Conservation (phyloP, 2,329 filamentous ascomycete species). For the Colletotrichum godetiae region DNA sequence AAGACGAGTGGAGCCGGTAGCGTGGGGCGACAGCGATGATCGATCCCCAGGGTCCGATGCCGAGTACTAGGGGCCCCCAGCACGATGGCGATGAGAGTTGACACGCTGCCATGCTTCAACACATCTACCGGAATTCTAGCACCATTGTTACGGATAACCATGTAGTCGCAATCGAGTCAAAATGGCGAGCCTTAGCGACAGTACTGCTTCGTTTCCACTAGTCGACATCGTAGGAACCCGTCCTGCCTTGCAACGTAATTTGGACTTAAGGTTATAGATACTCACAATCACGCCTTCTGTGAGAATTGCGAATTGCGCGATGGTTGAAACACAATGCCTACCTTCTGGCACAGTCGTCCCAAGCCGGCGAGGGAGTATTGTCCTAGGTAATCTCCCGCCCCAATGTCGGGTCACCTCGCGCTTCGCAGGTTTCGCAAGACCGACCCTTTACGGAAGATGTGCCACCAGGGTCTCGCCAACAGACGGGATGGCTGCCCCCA, state of each 20-base stretch:
- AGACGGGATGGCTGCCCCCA: constrained; percentile 9
- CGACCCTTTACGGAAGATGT: constrained; percentile 22
- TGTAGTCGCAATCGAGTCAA: too few species aligned
- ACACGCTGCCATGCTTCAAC: not conserved
- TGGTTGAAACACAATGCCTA: not conserved
- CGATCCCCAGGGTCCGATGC: constrained; percentile 25
- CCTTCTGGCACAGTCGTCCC: not conserved
- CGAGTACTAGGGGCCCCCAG: not conserved
- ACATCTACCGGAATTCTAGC: constrained; percentile 12
- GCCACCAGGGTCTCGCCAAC: constrained; percentile 12
- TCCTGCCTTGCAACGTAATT: not conserved
- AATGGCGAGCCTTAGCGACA: too few species aligned
- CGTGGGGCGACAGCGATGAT: not conserved
- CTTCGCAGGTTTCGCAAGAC: constrained; percentile 5
- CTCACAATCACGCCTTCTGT: not conserved
- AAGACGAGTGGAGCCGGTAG: not conserved
- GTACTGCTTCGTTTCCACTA: not conserved
- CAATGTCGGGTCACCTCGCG: not conserved
- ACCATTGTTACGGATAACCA: not conserved
- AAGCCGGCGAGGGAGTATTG: not conserved
- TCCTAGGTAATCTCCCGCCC: not conserved
- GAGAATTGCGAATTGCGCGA: not conserved
- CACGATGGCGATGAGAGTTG: not conserved
- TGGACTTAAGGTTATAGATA: not conserved
- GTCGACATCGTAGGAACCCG: not conserved